Conservation (phyloP, 2,329 filamentous ascomycete genomes). For the Cryphonectria carpinicola region DNA sequence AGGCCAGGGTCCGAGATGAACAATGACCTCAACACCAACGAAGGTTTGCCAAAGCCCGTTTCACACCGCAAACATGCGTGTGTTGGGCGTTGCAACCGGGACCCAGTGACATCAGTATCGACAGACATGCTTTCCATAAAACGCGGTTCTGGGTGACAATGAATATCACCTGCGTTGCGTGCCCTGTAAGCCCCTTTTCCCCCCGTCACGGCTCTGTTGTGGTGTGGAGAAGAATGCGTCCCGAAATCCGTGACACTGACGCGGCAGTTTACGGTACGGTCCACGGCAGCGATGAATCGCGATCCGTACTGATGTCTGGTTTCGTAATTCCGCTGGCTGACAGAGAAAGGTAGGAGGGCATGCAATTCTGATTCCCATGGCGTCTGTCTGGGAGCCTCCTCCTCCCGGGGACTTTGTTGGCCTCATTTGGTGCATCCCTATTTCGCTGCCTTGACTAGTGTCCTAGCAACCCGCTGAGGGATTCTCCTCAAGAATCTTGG, state of each 20-base stretch:
- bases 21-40: background rate
- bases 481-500: slow-evolving; percentile 3
- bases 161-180: slow-evolving; percentile 16
- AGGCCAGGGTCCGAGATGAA: background rate
- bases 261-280: slow-evolving; percentile 20
- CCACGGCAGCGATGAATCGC: background rate
- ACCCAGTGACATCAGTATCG: slow-evolving; percentile 4
- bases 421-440: slow-evolving; percentile 8
- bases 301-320: background rate
- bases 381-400: background rate
- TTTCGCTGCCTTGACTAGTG: background rate
- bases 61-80: background rate
- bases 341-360: background rate
- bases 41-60: background rate
- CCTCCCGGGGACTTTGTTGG: background rate
- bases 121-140: background rate
- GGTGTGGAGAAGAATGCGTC: background rate
- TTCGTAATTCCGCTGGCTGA: slow-evolving; percentile 6
- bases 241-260: slow-evolving; percentile 24
- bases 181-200: background rate
- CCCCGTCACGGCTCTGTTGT: background rate
- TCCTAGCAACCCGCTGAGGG: background rate
- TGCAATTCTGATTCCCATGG: background rate
- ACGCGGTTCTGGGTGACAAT: slow-evolving; percentile 2
- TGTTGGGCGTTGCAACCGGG: background rate